phyloP scores from a whole-genome alignment of 352 stramenopile species.

The Phytopythium kandeliae region DNA sequence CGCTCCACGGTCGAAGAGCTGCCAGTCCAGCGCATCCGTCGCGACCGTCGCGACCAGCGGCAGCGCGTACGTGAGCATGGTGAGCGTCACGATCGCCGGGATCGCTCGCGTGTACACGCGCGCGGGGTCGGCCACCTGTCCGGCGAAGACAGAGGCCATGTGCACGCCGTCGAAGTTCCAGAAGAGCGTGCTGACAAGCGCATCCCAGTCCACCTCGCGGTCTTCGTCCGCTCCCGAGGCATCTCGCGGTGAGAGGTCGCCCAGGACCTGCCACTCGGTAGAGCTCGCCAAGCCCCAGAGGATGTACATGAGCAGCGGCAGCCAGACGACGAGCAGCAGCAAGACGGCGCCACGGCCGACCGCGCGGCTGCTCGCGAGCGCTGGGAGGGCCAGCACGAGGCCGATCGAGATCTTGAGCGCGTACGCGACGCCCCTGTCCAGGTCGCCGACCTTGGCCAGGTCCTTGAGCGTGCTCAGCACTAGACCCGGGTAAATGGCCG shows the following conservation, averaged over 20 bases:
- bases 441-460: neutral
- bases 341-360: constrained; percentile 52
- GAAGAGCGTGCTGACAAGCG: constrained; percentile 90
- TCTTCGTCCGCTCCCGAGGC: neutral
- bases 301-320: constrained; percentile 73
- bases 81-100: constrained; percentile 48
- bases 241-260: constrained; percentile 5
- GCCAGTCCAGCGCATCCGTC: constrained; percentile 35
- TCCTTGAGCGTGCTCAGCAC: constrained; percentile 7
- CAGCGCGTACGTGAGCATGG: constrained; percentile 72
- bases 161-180: constrained; percentile 93
- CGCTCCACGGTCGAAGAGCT: constrained; percentile 73
- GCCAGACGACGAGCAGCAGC: constrained; percentile 67
- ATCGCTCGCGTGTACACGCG: constrained; percentile 74
- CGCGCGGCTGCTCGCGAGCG: constrained; percentile 34
- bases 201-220: constrained; percentile 41
- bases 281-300: constrained; percentile 14
- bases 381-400: constrained; percentile 19
- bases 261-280: constrained; percentile 7
- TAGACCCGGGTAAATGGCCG: constrained; percentile 52
- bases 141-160: constrained; percentile 74
- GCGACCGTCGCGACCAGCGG: constrained; percentile 75
- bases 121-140: constrained; percentile 73
- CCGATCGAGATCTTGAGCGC: constrained; percentile 20
- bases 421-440: constrained; percentile 8